Evolutionary conservation across 805 yeast species (phyloP), one percentile per base, ranked within the genome.

Genomic region (Scheffersomyces coipomensis): DNA sequence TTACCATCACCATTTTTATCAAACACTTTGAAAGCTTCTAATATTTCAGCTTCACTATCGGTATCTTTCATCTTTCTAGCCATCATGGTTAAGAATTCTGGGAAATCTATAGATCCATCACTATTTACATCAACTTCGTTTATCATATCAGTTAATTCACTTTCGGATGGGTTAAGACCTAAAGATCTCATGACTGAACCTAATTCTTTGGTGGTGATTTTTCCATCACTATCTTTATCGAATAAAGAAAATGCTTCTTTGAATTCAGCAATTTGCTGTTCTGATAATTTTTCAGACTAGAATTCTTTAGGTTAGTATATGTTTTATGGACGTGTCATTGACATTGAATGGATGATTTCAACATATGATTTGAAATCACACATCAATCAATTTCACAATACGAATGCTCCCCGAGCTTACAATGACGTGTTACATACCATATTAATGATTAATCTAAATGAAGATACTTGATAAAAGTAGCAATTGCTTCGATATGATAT

Each of bases 181-280:
- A 93, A 75, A n/a, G 97, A 88, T 71, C 99, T 85, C 99, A 93
- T 93, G 38, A 93, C 99, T 3, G 97, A 89, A 49, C 98, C 97
- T 52, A 93, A 76, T 69, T 93, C 99, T 58, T 87, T 79, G 53
- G 97, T 87, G 43, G 97, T 88, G 72, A 93, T 93, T 60, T 88
- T 88, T 50, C 99, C 99, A 66, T 90, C 97, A 58, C 90, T 85
- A 64, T 93, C 96, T 64, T 89, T 89, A 74, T 93, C 99, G 55
- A 93, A 93, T 49, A 93, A 79, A 45, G 97, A 88, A 64, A 93
- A 93, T 5, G 99, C 99, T 73, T 93, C 99, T 67, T 88, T 89
- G 71, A 93, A 93, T 57, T 93, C 98, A 43, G 93, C 85, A 53
- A 93, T 89, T 71, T 93, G 99, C 67, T 88, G 95, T 62, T 91